Conservation (phyloP, 2,329 filamentous ascomycete species). For the Fusarium sambucinum region DNA sequence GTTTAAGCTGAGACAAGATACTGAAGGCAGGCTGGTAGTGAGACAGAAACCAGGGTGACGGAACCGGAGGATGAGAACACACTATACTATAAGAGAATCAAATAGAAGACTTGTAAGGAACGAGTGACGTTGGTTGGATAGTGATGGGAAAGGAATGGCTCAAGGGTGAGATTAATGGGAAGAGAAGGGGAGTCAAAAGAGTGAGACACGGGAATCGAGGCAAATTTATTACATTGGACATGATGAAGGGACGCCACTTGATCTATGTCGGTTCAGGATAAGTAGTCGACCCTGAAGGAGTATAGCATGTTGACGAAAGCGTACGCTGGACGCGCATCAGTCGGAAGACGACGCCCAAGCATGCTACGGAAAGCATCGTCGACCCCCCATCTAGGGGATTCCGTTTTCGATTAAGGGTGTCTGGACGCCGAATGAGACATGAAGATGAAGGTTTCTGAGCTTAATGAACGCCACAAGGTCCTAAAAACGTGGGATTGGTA, state of each 20-base stretch:
- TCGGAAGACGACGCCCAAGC: slow-evolving; percentile 9
- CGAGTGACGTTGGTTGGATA: slow-evolving; percentile 27
- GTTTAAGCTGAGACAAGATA: slow-evolving; percentile 34
- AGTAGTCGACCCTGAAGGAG: slow-evolving; percentile 4
- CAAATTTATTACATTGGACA: slow-evolving; percentile 36
- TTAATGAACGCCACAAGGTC: slow-evolving; percentile 23
- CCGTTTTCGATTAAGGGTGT: slow-evolving; percentile 22
- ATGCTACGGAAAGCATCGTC: slow-evolving; percentile 37
- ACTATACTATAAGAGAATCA: slow-evolving; percentile 38
- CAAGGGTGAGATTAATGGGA: slow-evolving; percentile 19
- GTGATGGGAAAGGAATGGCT: slow-evolving; percentile 30
- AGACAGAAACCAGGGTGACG: slow-evolving; percentile 19
- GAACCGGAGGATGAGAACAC: slow-evolving; percentile 24
- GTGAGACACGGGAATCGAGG: slow-evolving; percentile 22
- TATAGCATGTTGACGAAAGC: slow-evolving; percentile 30
- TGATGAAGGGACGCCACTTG: slow-evolving; percentile 19
- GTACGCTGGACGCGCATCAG: slow-evolving; percentile 18
- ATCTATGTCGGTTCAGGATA: slow-evolving; percentile 1
- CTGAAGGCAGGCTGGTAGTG: slow-evolving; percentile 38
- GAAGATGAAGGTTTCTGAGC: neutral
- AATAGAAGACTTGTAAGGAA: slow-evolving; percentile 17
- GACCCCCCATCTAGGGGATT: slow-evolving; percentile 9
- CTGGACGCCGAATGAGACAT: slow-evolving; percentile 24
- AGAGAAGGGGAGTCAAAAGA: slow-evolving; percentile 14
- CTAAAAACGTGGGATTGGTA: slow-evolving; percentile 38